Evolutionary conservation across 2,329 filamentous ascomycete species (phyloP), one percentile per base, ranked within the genome.

Genomic region (Colletotrichum tanaceti): DNA sequence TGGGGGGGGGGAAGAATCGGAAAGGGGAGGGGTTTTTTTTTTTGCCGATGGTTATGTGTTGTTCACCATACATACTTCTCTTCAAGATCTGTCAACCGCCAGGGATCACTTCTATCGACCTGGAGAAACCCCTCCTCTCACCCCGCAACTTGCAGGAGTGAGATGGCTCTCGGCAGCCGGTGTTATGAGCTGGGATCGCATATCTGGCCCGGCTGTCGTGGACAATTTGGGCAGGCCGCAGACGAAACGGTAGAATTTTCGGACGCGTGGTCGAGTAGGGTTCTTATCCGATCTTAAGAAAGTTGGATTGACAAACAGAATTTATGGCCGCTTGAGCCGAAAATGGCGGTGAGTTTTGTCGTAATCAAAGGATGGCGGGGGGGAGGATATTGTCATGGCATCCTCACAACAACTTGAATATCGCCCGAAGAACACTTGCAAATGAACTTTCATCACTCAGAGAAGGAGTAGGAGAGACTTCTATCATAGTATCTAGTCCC

Each of bases 101-200:
- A 35, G 32, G n/a, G 16, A 32, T 28, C 10, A 20, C 20, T 28
- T 13, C 10, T 10, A 18, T 14, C 14, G 7, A 22, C 7, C 16
- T 32, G 39, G 53, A 32, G 32, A 43, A 28, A n/a, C n/a, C 28
- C 28, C 28, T 7, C 28, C 5, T 28, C 7, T 6, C 28, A 6
- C 53, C 65, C 65, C 59, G 52, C 53, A 47, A 39, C 53, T 47
- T 41, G 24, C 10, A 18, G 9, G 28, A 39, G 54, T 44, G 22
- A 43, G n/a, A 43, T 63, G 41, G 10, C 52, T 13, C 16, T 52
- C 24, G 54, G 49, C 49, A 35, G 14, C 5, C n/a, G 38, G 20
- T 22, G n/a, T n/a, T 46, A 38, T 32, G 22, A 61, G 32, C 39
- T 54, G 46, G 22, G 41, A 58, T 10, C 22, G 28, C 43, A 18